phyloP scores from a whole-genome alignment of 2,329 filamentous ascomycete genomes.

The Samsoniella hepiali region DNA sequence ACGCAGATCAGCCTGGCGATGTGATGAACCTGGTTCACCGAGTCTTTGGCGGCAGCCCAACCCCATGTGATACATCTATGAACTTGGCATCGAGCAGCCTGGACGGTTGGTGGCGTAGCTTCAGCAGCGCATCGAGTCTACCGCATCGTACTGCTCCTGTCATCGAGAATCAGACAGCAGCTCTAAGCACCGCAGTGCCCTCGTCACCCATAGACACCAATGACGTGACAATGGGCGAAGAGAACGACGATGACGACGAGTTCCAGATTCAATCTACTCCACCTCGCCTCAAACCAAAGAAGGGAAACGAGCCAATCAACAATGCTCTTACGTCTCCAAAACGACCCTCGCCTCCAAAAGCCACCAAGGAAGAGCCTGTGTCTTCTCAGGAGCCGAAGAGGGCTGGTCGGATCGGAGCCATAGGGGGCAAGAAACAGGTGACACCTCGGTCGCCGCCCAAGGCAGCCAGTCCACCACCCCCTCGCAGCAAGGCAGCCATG shows the following conservation, averaged over 20 bases:
- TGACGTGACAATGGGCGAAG: constrained; percentile 20
- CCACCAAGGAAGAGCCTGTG: neutral
- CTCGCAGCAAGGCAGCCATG: constrained; percentile 12
- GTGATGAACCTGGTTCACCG: constrained; percentile 36
- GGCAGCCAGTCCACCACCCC: constrained; percentile 23
- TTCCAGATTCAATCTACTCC: constrained; percentile 52
- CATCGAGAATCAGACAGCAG: constrained; percentile 7
- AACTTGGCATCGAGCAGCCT: constrained; percentile 34
- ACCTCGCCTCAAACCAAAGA: constrained; percentile 33
- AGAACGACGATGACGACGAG: constrained; percentile 44
- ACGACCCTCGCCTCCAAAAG: constrained; percentile 16
- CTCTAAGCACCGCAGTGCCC: constrained; percentile 10
- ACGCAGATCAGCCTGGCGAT: constrained; percentile 29
- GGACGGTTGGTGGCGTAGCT: constrained; percentile 49
- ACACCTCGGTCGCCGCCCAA: constrained; percentile 19
- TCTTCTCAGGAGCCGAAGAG: constrained; percentile 11
- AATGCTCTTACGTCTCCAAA: neutral
- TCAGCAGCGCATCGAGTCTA: constrained; percentile 33
- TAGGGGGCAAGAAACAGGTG: constrained; percentile 34
- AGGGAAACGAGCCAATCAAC: neutral
- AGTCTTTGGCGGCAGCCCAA: constrained; percentile 39
- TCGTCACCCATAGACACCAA: constrained; percentile 14
- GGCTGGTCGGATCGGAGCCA: constrained; percentile 33
- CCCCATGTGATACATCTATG: constrained; percentile 30
- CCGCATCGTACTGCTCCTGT: constrained; percentile 16